phyloP scores from a whole-genome alignment of 345 rosid species.

The Pistacia vera region DNA sequence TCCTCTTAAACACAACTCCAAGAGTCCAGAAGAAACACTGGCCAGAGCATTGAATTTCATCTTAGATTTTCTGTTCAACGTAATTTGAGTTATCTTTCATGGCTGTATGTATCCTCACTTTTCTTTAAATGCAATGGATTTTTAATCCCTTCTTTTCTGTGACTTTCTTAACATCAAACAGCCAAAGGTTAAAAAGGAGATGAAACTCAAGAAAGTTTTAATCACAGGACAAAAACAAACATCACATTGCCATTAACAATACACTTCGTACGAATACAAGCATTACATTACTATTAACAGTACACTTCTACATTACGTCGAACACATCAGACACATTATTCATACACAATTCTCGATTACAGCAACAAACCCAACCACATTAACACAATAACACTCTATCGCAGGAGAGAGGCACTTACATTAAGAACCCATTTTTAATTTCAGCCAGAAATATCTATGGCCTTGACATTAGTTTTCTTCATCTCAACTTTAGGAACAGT shows the following conservation, averaged over 20 bases:
- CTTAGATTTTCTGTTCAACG: too few species aligned
- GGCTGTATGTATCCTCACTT: too few species aligned
- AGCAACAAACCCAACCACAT: background rate
- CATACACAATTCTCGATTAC: background rate
- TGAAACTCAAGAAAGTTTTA: background rate
- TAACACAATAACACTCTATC: background rate
- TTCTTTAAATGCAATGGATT: too few species aligned
- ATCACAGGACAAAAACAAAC: background rate
- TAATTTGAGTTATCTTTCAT: too few species aligned
- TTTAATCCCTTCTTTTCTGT: too few species aligned
- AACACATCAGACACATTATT: too few species aligned
- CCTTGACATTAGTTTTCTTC: slow-evolving; percentile 6
- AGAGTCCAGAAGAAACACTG: too few species aligned
- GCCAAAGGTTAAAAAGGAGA: too few species aligned
- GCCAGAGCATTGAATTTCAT: too few species aligned
- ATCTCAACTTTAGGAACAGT: slow-evolving; percentile 14
- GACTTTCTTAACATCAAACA: too few species aligned
- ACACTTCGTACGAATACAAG: background rate
- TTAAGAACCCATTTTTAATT: background rate
- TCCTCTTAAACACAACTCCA: background rate
- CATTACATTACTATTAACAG: background rate
- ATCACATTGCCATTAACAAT: background rate
- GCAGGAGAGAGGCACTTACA: background rate
- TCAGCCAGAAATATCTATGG: slow-evolving; percentile 26
- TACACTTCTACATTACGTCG: too few species aligned